Base-by-base conservation (phyloP, 441 rosid species). In the Brassica balearica region DNA sequence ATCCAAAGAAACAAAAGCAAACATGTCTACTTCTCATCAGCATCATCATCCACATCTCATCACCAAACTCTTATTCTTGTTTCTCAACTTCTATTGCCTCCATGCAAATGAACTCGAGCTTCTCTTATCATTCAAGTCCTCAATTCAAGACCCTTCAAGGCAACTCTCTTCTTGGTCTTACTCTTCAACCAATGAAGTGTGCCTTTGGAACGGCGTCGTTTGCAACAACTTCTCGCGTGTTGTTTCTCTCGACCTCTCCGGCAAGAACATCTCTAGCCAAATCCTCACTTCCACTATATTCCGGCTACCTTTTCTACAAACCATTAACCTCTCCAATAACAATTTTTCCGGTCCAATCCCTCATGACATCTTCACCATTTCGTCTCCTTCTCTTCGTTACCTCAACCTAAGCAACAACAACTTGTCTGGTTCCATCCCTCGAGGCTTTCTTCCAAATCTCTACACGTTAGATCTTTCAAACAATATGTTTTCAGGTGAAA, bases 321-420 rank as follows among this genome's bases (percentile, higher is more conserved):
- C 80, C 17, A 84, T 92, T 36, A 83, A 92, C 59, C 89, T 94
- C 38, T 91, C 96, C 1, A 73, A 76, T 72, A 94, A 94, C 80
- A 89, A 89, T 77, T 84, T 94, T 9, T 81, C 84, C 1, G 90
- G 92, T 64, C 79, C 82, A 73, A 53, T 94, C 68, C 95, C 95
- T 72, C 51, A 3, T 0, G 83, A 82, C 20, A 56, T 88, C 8
- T 92, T 89, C 41, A 84, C 88, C 27, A 73, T 51, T 73, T 73
- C 61, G 1, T 81, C 83, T 60, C 75, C 85, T 17, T 86, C 92
- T 8, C 90, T 94, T 72, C 84, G 81, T 22, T 74, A 79, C 75
- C 90, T 92, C 72, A 94, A 94, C 80, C 86, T 92, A 22, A 94
- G 97, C 81, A 86, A 86, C 88, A 94, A 94, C 73, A 94, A 94